These are phyloP conservation scores for Henningerozyma blattae DNA, from an alignment of 805 yeast species.

Conservation along the genomic window DNA sequence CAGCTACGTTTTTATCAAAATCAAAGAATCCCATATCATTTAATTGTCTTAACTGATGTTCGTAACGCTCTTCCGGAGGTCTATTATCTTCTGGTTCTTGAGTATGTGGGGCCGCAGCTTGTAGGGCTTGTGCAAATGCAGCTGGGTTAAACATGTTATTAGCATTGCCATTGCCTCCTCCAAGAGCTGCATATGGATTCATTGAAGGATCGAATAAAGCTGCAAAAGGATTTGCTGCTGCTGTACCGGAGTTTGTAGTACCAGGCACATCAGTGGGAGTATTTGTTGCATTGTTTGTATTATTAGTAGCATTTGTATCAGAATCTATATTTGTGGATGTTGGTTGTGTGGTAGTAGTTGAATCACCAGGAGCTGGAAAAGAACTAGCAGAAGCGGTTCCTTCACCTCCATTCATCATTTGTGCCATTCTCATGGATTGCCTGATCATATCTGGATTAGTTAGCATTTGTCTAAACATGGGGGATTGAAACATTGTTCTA, in stretches of 20 bases:
- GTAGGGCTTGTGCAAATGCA: conserved; percentile 2
- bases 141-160: background rate
- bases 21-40: conserved; percentile 84
- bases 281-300: conserved; percentile 10
- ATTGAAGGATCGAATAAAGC: conserved; percentile 27
- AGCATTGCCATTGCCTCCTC: conserved; percentile 21
- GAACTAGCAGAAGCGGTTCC: conserved; percentile 16
- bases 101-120: conserved; percentile 4
- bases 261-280: conserved; percentile 12
- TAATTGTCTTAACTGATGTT: conserved; percentile 56
- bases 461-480: conserved; percentile 66
- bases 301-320: conserved; percentile 9
- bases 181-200: conserved; percentile 32
- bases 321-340: conserved; percentile 7
- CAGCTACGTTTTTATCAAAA: conserved; percentile 83
- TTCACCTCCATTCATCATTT: conserved; percentile 27
- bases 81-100: conserved; percentile 36
- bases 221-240: conserved; percentile 42
- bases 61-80: conserved; percentile 75
- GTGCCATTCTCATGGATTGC: conserved; percentile 66
- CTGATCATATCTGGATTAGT: conserved; percentile 80
- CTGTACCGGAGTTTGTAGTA: conserved; percentile 39
- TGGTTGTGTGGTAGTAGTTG: conserved; percentile 11
- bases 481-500: conserved; percentile 74
- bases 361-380: conserved; percentile 41